Evolutionary conservation across 495 filamentous ascomycete species (phyloP).

Genomic region (Hypoxylon intermedium): DNA sequence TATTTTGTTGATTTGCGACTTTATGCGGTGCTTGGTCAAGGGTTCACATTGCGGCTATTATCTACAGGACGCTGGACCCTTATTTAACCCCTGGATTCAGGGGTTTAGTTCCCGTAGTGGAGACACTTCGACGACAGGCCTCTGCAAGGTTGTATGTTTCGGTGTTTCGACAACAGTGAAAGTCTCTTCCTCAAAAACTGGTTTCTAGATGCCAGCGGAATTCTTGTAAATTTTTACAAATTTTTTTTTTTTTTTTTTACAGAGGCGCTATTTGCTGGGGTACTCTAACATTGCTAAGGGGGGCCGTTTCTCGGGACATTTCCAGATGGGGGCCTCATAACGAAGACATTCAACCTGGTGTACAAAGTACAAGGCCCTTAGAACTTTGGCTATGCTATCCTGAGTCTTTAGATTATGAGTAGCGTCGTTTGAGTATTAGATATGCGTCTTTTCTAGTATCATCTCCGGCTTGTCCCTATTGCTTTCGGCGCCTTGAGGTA

Average conservation of each 20-base stretch:
- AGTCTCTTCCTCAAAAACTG: too few species aligned
- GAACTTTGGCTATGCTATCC: background rate
- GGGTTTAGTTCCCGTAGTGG: slow-evolving; percentile 11
- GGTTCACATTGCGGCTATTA: too few species aligned
- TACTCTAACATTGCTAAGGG: background rate
- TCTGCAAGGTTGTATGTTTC: background rate
- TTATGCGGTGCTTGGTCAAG: too few species aligned
- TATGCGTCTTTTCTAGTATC: background rate
- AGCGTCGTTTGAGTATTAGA: background rate
- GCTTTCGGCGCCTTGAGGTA: too few species aligned
- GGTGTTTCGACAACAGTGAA: background rate
- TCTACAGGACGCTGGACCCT: too few species aligned
- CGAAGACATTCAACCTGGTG: too few species aligned
- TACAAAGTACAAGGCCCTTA: too few species aligned
- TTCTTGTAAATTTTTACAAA: too few species aligned
- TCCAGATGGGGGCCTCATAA: background rate
- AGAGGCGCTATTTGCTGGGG: background rate
- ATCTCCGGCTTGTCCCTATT: too few species aligned
- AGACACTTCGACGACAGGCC: background rate
- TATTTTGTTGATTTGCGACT: too few species aligned
- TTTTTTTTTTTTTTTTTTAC: too few species aligned
- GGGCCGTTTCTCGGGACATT: background rate
- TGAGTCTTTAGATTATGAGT: background rate
- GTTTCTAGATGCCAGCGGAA: too few species aligned
- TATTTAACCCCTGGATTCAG: slow-evolving; percentile 12